Evolutionary conservation across 2,329 filamentous ascomycete species (phyloP).

Genomic region (Aspergillus fijiensis): DNA sequence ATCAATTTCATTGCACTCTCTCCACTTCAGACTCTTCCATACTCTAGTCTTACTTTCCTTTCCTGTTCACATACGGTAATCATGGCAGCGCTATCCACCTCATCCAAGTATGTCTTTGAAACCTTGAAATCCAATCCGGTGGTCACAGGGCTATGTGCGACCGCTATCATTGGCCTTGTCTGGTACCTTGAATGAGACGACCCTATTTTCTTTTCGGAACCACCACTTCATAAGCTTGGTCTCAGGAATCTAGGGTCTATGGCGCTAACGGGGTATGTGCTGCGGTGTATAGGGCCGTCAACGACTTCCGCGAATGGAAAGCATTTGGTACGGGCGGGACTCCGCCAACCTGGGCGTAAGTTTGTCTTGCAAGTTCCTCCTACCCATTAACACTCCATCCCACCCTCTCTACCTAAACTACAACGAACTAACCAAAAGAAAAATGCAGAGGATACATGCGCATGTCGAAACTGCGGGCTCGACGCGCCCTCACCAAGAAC

Average conservation of each 20-base stretch:
- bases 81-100: background rate
- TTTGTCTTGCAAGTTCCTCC: background rate
- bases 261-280: background rate
- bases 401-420: too few species aligned
- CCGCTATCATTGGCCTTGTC: background rate
- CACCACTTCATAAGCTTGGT: background rate
- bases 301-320: background rate
- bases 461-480: background rate
- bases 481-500: background rate
- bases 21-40: background rate
- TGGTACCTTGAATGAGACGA: background rate
- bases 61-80: background rate
- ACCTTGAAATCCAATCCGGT: background rate
- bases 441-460: background rate
- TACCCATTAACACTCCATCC: too few species aligned
- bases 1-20: background rate
- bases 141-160: background rate
- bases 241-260: background rate
- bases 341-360: background rate
- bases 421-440: too few species aligned
- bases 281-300: background rate
- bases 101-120: background rate
- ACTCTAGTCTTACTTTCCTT: background rate
- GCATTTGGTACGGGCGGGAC: background rate
- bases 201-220: background rate